Evolutionary conservation across 306 rosid genomes (phyloP).

Genomic region (Crotalaria pallida): DNA sequence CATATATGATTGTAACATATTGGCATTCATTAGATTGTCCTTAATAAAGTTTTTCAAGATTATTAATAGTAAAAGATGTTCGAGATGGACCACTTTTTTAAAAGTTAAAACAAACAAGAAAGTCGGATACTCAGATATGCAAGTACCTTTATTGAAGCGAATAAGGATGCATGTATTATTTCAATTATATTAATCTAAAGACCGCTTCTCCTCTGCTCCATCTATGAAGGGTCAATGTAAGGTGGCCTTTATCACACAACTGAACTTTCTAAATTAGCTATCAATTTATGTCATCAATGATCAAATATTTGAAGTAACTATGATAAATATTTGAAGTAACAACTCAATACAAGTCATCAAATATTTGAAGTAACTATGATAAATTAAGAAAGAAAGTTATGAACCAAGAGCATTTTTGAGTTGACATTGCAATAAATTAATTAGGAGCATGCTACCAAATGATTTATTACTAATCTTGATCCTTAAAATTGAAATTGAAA

Average conservation of each 20-base stretch:
- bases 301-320: too few relatives aligned
- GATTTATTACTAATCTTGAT: too few relatives aligned
- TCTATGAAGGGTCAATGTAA: not conserved
- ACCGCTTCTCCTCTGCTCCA: slow-evolving; percentile 1
- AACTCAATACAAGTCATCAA: too few relatives aligned
- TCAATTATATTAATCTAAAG: not conserved
- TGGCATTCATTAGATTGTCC: not conserved
- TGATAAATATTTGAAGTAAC: too few relatives aligned
- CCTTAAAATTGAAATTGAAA: too few relatives aligned
- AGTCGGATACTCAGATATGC: not conserved
- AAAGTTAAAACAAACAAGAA: not conserved
- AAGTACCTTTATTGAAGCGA: not conserved
- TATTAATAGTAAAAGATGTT: not conserved
- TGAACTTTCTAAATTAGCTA: not conserved
- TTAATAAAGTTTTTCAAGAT: not conserved
- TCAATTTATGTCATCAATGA: not conserved
- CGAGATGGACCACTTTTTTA: not conserved
- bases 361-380: too few relatives aligned
- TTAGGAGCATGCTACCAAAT: too few relatives aligned
- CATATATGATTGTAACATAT: not conserved
- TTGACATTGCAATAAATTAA: too few relatives aligned
- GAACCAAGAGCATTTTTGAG: too few relatives aligned
- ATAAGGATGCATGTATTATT: not conserved
- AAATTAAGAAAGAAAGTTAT: too few relatives aligned
- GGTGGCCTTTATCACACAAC: not conserved